Evolutionary conservation across 2,329 filamentous ascomycete genomes (phyloP), one percentile per base, ranked within the genome.

Genomic region (Ophiostoma ulmi): DNA sequence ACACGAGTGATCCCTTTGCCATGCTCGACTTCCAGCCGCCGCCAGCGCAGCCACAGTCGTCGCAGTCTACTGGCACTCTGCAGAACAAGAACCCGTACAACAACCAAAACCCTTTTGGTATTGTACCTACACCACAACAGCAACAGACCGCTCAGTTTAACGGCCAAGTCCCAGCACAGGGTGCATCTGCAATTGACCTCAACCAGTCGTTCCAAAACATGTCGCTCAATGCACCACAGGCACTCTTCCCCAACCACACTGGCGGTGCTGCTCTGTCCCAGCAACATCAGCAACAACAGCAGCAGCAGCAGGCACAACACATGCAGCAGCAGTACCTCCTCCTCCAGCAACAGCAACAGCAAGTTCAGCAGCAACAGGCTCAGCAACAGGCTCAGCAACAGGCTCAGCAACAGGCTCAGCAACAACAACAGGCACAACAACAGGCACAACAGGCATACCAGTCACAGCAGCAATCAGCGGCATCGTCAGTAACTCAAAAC

Each of bases 191-290:
- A 1, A 8, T 69, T 35, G 77, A 77, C 13, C 79, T 93, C 22
- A 87, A 88, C 73, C 87, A 91, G 75, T 88, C 91, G 0, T 91
- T 97, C 76, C 90, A 94, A 77, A 88, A 87, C 73, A 84, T 97
- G 79, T 88, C 91, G 52, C 81, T 97, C 1, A 87, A 87, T 35
- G 78, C 76, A 22, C 77, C 80, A 10, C 87, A 88, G 75, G 85
- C 87, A 13, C 81, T 92, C 58, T 92, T 92, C 76, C 90, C 90
- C 0, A 87, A 92, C 76, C 88, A 89, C 68, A 92, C 90, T 3
- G 90, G 90, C 69, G 89, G 86, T 13, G 71, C 83, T 76, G 76
- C 79, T 72, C 80, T 77, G 35, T 22, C 52, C 3, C 41, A 52
- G 66, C 70, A 67, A 63, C 71, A 70, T 14, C 71, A 69, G 63